Conservation (phyloP, 2,329 filamentous ascomycete species). For the Diaporthe aspalathi region DNA sequence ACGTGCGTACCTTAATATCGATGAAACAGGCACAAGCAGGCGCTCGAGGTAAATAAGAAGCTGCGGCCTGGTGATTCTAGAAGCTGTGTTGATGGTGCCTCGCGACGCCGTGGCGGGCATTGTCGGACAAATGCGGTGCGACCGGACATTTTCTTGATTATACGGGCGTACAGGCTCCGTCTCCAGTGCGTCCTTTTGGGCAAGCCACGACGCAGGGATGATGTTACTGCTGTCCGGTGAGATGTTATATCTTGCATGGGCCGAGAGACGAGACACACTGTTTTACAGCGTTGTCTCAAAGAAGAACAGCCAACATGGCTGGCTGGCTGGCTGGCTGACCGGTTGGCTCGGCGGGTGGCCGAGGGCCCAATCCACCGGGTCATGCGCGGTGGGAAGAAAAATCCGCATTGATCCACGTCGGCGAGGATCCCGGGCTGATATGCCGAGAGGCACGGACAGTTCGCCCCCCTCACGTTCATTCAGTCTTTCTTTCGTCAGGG, state of each 20-base stretch:
- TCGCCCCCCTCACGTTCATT: background rate
- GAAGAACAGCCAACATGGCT: background rate
- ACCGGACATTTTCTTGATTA: conserved; percentile 16
- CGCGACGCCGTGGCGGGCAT: conserved; percentile 1
- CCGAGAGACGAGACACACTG: conserved; percentile 11
- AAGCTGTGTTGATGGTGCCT: conserved; percentile 5
- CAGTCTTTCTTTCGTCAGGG: background rate
- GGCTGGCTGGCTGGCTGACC: conserved; percentile 15
- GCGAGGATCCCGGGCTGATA: background rate
- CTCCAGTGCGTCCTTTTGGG: background rate
- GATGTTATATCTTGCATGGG: conserved; percentile 9
- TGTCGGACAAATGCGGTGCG: conserved; percentile 4
- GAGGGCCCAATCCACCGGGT: conserved; percentile 1
- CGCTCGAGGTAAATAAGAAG: conserved; percentile 4
- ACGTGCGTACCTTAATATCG: conserved; percentile 2
- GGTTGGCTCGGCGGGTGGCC: conserved; percentile 14
- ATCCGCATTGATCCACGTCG: background rate
- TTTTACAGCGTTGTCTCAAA: conserved; percentile 5
- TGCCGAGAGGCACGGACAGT: background rate
- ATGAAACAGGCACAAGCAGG: conserved; percentile 20
- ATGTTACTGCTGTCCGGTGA: background rate
- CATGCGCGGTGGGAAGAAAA: background rate
- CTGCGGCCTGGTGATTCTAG: conserved; percentile 1
- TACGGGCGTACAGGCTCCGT: conserved; percentile 7
- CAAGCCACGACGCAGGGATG: background rate